Base-by-base conservation (phyloP, 2,329 filamentous ascomycete genomes). In the Aspergillus brasiliensis region DNA sequence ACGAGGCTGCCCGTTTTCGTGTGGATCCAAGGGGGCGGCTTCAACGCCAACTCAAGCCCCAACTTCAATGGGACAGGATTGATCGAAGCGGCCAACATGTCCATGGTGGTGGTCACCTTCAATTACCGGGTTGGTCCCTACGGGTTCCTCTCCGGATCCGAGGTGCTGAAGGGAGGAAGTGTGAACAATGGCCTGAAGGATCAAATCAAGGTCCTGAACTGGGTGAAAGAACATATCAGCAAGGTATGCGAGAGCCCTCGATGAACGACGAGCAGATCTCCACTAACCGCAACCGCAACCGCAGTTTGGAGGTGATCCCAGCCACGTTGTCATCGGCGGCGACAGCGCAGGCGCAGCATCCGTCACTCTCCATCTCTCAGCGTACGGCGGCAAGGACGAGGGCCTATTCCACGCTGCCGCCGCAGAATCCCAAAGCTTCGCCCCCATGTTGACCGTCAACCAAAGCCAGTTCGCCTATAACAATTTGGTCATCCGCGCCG, bases 51-150 rank as follows among this genome's bases (percentile, higher is more conserved):
- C 61, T 84, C 87, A 60, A 85, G 84, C 59, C 69, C 82, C 1
- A 83, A 88, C 61, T 81, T 84, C 65, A 84, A 91, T 64, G 88
- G 84, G 0, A 82, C 81, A 1, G 85, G 83, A 0, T 74, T 92
- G n/a, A 80, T 88, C 27, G 71, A 80, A 28, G 87, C 86, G 0
- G 84, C 84, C 17, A 79, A 81, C 38, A 77, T 83, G 59, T 80
- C 84, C 49, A 87, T 92, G 25, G 77, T 93, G 0, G 85, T 91
- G 0, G 88, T 93, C 2, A 88, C 82, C 8, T 83, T 91, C 75
- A 92, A 92, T 75, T 92, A 93, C 71, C 86, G 91, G 5, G 88
- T 93, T 10, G 90, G 90, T 0, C 83, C 85, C 0, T 92, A 87
- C 65, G 90, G 91, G 0, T 93, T 92, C 70, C 80, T 93, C 11